Evolutionary conservation across 306 rosid species (phyloP).

Genomic region (Cercis canadensis): DNA sequence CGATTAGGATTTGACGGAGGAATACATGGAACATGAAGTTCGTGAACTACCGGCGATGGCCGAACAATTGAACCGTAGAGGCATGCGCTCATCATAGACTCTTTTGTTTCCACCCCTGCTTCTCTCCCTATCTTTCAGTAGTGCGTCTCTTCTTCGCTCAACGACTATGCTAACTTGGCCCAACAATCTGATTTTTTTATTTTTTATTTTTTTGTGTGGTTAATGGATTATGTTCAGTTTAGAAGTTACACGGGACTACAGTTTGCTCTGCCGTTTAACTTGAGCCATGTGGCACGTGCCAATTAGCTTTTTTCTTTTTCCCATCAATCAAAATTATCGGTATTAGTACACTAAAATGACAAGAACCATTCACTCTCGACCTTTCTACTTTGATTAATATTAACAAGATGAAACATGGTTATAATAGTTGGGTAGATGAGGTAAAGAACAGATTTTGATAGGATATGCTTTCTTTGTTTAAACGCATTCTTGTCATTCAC

Average conservation of each 20-base stretch:
- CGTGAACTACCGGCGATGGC: conserved; percentile 38
- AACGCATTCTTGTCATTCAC: too few species aligned
- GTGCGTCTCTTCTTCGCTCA: neutral
- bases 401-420: too few species aligned
- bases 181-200: neutral
- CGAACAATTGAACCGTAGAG: conserved; percentile 42
- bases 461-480: too few species aligned
- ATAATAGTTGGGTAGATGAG: too few species aligned
- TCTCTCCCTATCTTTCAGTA: neutral
- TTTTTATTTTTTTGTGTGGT: neutral
- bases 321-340: too few species aligned
- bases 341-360: too few species aligned
- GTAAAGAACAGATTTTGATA: too few species aligned
- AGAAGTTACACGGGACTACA: neutral
- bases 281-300: neutral
- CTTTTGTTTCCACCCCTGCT: neutral
- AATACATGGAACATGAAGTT: conserved; percentile 32
- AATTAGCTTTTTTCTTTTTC: too few species aligned
- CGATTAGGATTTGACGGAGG: conserved; percentile 42
- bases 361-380: too few species aligned
- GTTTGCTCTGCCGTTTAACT: neutral
- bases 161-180: neutral
- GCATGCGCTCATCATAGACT: conserved; percentile 50
- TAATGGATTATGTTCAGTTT: neutral
- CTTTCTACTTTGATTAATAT: too few species aligned